phyloP scores from a whole-genome alignment of 192 early-diverging fungal genomes.

The Entomortierella lignicola region DNA sequence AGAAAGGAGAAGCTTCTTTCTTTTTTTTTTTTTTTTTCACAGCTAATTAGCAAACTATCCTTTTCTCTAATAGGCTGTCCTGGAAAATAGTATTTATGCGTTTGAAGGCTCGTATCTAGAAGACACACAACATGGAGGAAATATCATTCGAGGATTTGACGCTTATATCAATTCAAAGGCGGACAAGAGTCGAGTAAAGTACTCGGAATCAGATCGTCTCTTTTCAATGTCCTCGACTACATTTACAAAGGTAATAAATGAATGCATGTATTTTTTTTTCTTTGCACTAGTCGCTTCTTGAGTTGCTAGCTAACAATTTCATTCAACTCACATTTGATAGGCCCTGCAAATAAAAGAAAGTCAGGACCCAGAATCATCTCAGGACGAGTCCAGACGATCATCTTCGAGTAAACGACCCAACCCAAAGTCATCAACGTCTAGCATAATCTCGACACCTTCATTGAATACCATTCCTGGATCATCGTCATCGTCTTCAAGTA shows the following conservation, averaged over 20 bases:
- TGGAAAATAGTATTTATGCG: conserved; percentile 85
- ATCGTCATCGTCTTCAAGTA: conserved; percentile 19
- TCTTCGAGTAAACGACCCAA: conserved; percentile 33
- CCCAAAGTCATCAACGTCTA: conserved; percentile 26
- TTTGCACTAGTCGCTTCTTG: too few species aligned
- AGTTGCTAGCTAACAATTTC: not conserved
- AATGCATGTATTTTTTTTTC: too few species aligned
- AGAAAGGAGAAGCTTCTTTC: too few species aligned
- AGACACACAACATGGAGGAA: conserved; percentile 85
- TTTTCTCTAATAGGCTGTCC: conserved; percentile 59
- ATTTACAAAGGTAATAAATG: conserved; percentile 39
- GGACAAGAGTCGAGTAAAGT: conserved; percentile 71
- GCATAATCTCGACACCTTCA: conserved; percentile 2
- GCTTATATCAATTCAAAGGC: conserved; percentile 78
- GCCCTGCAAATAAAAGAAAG: conserved; percentile 50
- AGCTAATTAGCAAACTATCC: too few species aligned
- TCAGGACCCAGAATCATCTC: conserved; percentile 42
- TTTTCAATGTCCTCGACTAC: conserved; percentile 78
- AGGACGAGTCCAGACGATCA: conserved; percentile 42
- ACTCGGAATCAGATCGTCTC: conserved; percentile 83
- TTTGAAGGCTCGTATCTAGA: conserved; percentile 93
- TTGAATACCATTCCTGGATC: not conserved
- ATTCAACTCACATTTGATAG: not conserved
- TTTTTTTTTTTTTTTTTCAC: too few species aligned
- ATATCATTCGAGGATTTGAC: conserved; percentile 91